Evolutionary conservation across 306 rosid species (phyloP).

Genomic region (Cicer pinnatifidum): DNA sequence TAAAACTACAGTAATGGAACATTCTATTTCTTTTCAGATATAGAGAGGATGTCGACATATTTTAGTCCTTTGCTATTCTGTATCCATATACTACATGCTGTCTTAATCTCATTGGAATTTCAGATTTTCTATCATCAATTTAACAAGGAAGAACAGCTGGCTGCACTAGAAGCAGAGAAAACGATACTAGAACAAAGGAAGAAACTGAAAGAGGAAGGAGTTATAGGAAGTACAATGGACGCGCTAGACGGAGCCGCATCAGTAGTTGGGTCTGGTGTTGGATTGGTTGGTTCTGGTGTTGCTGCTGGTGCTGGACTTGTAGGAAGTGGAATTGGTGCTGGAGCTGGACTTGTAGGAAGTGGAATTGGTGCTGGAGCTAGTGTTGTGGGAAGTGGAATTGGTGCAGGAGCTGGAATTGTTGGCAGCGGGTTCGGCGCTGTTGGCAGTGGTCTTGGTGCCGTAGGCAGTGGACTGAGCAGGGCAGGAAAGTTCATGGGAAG

Average conservation of each 20-base stretch:
- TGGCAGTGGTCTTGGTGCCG: slow-evolving; percentile 43
- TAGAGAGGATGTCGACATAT: neutral
- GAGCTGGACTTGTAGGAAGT: slow-evolving; percentile 62
- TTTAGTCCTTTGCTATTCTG: neutral
- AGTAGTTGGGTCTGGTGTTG: slow-evolving; percentile 70
- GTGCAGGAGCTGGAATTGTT: slow-evolving; percentile 58
- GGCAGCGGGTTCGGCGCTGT: slow-evolving; percentile 62
- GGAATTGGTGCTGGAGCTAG: slow-evolving; percentile 58
- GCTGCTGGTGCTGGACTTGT: slow-evolving; percentile 69
- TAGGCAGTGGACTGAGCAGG: slow-evolving; percentile 65
- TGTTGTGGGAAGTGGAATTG: slow-evolving; percentile 42
- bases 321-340: slow-evolving; percentile 61
- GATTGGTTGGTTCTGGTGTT: slow-evolving; percentile 62
- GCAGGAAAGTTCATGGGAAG: slow-evolving; percentile 95
- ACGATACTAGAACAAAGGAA: slow-evolving; percentile 73
- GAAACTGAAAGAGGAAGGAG: slow-evolving; percentile 81
- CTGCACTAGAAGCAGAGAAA: slow-evolving; percentile 85
- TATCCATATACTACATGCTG: neutral
- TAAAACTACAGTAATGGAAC: neutral
- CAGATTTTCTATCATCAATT: slow-evolving; percentile 77
- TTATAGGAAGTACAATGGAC: slow-evolving; percentile 90
- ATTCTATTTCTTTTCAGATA: neutral
- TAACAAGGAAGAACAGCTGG: slow-evolving; percentile 75
- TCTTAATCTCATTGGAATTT: slow-evolving; percentile 25
- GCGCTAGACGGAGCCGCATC: slow-evolving; percentile 81